A percentile compares a stretch with the other conserved stretches of the same genome.
Evolutionary conservation across 148 eudicot species (phyloP).

Genomic region (Vaccinium vitisidaea): DNA sequence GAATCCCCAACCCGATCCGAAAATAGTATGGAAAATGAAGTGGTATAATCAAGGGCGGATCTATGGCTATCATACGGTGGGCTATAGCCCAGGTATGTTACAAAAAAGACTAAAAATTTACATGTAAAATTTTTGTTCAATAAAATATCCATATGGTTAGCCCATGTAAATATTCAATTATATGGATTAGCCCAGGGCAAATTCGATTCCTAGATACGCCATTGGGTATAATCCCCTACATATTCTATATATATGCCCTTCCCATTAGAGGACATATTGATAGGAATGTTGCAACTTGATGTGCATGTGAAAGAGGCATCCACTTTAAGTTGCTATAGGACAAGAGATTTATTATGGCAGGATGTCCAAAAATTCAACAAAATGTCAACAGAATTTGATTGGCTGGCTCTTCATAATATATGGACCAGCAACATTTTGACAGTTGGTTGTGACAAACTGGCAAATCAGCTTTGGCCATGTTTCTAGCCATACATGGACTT

Average conservation of each 20-base stretch:
- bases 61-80: too few relatives aligned
- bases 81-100: too few relatives aligned
- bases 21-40: not conserved
- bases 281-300: not conserved
- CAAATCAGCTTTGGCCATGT: too few relatives aligned
- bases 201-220: too few relatives aligned
- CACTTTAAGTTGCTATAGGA: conserved; percentile 3
- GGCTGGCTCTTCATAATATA: not conserved
- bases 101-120: too few relatives aligned
- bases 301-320: not conserved
- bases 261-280: not conserved
- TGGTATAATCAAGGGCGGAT: too few relatives aligned
- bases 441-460: not conserved
- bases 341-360: not conserved
- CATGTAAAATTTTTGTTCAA: too few relatives aligned
- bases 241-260: not conserved
- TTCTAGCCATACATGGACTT: too few relatives aligned
- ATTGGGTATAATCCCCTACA: not conserved
- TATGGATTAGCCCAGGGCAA: too few relatives aligned
- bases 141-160: too few relatives aligned
- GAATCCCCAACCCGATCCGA: too few relatives aligned
- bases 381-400: not conserved
- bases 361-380: not conserved
- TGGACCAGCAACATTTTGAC: not conserved
- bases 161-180: too few relatives aligned